Percentiles rank a stretch among this genome's conserved stretches.
Evolutionary conservation across 1,284 basidiomycete species (phyloP).

Genomic region (Puccinia polysora): DNA sequence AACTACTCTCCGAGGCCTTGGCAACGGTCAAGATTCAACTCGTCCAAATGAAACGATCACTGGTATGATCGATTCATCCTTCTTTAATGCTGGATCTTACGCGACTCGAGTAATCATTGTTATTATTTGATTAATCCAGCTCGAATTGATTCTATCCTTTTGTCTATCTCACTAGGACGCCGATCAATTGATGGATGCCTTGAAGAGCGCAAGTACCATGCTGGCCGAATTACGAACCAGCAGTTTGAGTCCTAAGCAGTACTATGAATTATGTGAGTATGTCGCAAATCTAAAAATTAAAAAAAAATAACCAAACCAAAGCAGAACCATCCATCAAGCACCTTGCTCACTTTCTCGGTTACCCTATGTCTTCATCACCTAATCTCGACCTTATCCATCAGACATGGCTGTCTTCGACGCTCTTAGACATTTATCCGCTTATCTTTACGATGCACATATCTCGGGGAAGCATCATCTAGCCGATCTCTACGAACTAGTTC

Average conservation of each 20-base stretch:
- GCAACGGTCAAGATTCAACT: conserved; percentile 73
- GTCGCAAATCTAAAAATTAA: not conserved
- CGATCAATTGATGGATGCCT: conserved; percentile 92
- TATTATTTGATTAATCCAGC: too few species aligned
- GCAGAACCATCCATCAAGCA: too few species aligned
- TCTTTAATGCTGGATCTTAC: too few species aligned
- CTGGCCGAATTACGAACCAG: conserved; percentile 86
- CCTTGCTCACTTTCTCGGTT: too few species aligned
- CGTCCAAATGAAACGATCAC: conserved; percentile 84
- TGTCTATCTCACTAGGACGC: conserved; percentile 61
- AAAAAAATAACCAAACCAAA: too few species aligned
- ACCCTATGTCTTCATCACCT: too few species aligned
- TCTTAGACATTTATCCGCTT: conserved; percentile 71
- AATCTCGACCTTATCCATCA: conserved; percentile 51
- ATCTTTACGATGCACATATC: conserved; percentile 86
- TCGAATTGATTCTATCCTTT: conserved; percentile 29
- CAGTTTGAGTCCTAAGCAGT: conserved; percentile 78
- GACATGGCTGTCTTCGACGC: conserved; percentile 97
- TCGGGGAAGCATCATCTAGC: conserved; percentile 84
- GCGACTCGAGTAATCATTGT: too few species aligned
- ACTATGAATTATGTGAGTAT: conserved; percentile 83
- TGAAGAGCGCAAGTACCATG: conserved; percentile 92
- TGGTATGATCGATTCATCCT: conserved; percentile 62
- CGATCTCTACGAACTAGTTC: conserved; percentile 92
- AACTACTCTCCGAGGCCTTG: conserved; percentile 48